Base-by-base conservation (phyloP, 2,329 filamentous ascomycete genomes). In the Didymella arachidicola region DNA sequence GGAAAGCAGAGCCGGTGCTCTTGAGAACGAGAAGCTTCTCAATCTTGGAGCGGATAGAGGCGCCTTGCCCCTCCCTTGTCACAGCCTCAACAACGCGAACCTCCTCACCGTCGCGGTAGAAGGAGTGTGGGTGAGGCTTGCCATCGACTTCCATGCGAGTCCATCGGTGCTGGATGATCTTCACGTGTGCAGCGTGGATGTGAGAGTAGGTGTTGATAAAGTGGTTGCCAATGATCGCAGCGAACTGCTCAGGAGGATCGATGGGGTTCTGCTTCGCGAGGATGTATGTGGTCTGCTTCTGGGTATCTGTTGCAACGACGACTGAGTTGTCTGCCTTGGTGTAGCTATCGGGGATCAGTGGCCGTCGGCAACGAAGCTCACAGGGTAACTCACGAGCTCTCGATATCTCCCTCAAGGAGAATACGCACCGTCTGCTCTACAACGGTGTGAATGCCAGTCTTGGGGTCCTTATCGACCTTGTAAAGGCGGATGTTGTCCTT, bases 401-500 rank as follows among this genome's bases (percentile, higher is more conserved):
- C 91, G 70, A 99, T 97, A 59, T 93, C 90, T 69, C 95, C 95
- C 82, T 98, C 93, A 29, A 99, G 86, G 50, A 98, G 84, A 63
- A 93, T 92, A 80, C 91, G 91, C 69, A 99, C 91, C 39, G 93
- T 97, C 89, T 97, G 96, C 80, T 99, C 95, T 41, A 90, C 90
- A 68, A 98, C 91, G 7, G 89, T 90, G 79, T 99, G 94, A 22
- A 87, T 83, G 56, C 90, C 90, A 18, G 90, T 89, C 71, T 87
- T 82, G 74, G 87, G 82, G 77, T 98, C 88, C 71, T 87, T 88
- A 73, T 96, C 85, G 72, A 97, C 93, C 80, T 99, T 99, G 87
- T 90, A 96, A 72, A 99, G 87, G 73, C 95, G 93, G 84, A 99
- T 90, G 82, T 99, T 98, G 86, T 98, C 95, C 87, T 99, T 94